Base-by-base conservation (phyloP, 805 yeast genomes). In the Candida pseudofarinosa region DNA sequence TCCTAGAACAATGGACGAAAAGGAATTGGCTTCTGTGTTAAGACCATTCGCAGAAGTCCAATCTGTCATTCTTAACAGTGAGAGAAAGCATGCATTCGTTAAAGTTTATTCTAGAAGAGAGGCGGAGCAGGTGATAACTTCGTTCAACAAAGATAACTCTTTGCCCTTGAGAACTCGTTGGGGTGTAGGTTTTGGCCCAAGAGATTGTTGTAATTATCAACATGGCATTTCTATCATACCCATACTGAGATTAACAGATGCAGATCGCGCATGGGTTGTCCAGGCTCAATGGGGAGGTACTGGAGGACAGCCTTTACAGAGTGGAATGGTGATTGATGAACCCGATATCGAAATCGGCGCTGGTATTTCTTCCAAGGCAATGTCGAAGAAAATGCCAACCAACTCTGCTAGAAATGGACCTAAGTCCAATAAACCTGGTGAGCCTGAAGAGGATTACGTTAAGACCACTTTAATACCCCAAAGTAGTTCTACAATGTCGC, bases 111-210 rank as follows among this genome's bases (percentile, higher is more conserved):
- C 95, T 17, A 79, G 99, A 65, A 76, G 73, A 31, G 98, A 91
- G 63, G 99, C 99, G 23, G 97, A 87, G 60, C 78, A 73, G 47
- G 89, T 89, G 12, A 76, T 88, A 44, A 72, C 77, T 33, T 77
- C 81, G 34, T 88, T 90, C 67, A 80, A 80, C 56, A 80, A 82
- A 52, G 83, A 81, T 48, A 83, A 85, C 33, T 63, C 77, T 7
- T 67, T 70, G 59, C 69, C 79, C 52, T 71, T 93, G 52, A 79
- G 98, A 65, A 87, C 95, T 3, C 78, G 97, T 60, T 93, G 99
- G 99, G 99, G 98, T 52, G 98, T 93, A 48, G 99, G 99, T 1
- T 93, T 86, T 58, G 99, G 99, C 3, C 99, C 99, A 42, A 81
- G 99, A 70, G 98, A 93, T 63, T 91, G 98, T 71, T 88, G 96